Conservation (phyloP, 768 basidiomycete species). For the Crucibulum laeve region DNA sequence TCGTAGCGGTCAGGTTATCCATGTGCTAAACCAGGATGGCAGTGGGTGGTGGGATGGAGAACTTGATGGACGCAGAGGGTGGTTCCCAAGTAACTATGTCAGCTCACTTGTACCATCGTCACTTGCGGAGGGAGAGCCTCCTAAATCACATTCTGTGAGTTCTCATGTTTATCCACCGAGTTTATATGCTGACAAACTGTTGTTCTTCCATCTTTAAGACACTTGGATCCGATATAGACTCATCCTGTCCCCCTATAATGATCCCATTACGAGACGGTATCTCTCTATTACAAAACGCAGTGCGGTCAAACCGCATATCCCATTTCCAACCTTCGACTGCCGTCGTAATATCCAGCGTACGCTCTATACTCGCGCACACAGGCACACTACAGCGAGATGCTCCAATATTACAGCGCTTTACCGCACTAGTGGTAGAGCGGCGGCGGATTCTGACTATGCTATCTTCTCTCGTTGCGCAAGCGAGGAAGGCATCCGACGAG, state of each 20-base stretch:
- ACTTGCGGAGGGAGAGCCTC: constrained; percentile 53
- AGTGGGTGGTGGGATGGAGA: constrained; percentile 99
- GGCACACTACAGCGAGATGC: constrained; percentile 85
- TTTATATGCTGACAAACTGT: constrained; percentile 31
- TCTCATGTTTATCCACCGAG: constrained; percentile 9
- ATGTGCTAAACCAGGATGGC: constrained; percentile 80
- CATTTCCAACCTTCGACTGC: constrained; percentile 96
- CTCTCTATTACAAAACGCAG: constrained; percentile 81
- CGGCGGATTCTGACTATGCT: constrained; percentile 79
- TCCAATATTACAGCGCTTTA: constrained; percentile 59
- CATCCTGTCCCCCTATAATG: constrained; percentile 78
- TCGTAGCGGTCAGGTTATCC: constrained; percentile 85
- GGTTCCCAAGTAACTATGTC: constrained; percentile 99
- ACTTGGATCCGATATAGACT: constrained; percentile 46
- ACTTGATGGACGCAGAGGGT: constrained; percentile 81
- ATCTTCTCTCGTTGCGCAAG: constrained; percentile 77
- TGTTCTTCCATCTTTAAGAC: constrained; percentile 40
- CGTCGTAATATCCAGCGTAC: constrained; percentile 91
- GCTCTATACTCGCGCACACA: constrained; percentile 77
- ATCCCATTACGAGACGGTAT: constrained; percentile 81
- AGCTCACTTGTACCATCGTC: constrained; percentile 59
- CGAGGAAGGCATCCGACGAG: constrained; percentile 61
- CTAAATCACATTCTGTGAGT: constrained; percentile 39
- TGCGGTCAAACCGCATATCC: constrained; percentile 64
- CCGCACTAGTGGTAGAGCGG: constrained; percentile 69